These are phyloP conservation scores for Jaapia argillacea DNA, from an alignment of 768 basidiomycete species.

Conservation along the genomic window DNA sequence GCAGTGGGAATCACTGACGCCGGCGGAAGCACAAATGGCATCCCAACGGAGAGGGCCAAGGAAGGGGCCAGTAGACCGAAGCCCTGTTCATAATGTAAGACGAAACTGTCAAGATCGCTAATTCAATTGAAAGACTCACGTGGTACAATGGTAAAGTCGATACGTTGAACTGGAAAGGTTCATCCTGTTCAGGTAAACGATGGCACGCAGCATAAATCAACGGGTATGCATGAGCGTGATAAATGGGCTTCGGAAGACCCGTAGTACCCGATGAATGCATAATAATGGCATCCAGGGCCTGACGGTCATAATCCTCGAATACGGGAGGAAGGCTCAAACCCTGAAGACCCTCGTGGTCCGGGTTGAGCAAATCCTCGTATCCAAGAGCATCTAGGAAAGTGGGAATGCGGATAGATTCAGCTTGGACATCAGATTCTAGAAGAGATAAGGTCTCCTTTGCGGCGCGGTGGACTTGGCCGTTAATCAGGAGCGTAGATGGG, in stretches of 20 bases:
- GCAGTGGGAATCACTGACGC: constrained; percentile 27
- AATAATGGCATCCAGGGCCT: constrained; percentile 30
- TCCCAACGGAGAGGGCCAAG: constrained; percentile 26
- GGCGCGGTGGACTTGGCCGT: constrained; percentile 20
- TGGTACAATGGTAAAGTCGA: constrained; percentile 31
- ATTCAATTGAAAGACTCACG: constrained; percentile 19
- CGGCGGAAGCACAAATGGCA: constrained; percentile 27
- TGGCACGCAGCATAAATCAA: constrained; percentile 26
- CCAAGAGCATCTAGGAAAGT: constrained; percentile 16
- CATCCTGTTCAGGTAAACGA: constrained; percentile 20
- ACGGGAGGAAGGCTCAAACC: constrained; percentile 16
- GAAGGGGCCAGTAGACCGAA: constrained; percentile 27
- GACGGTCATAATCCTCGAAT: constrained; percentile 11
- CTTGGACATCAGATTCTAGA: not conserved
- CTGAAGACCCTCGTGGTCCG: constrained; percentile 3
- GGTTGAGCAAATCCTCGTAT: constrained; percentile 20
- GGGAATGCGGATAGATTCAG: constrained; percentile 6
- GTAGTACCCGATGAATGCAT: constrained; percentile 42
- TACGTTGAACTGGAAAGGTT: constrained; percentile 21
- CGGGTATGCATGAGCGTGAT: constrained; percentile 20
- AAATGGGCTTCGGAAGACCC: constrained; percentile 38
- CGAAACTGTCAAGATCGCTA: not conserved
- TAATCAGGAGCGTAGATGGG: constrained; percentile 21
- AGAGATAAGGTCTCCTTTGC: constrained; percentile 18
- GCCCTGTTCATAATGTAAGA: constrained; percentile 14